These are phyloP conservation scores for Tylopilus intermedius DNA, from an alignment of 768 basidiomycete species.

Conservation along the genomic window DNA sequence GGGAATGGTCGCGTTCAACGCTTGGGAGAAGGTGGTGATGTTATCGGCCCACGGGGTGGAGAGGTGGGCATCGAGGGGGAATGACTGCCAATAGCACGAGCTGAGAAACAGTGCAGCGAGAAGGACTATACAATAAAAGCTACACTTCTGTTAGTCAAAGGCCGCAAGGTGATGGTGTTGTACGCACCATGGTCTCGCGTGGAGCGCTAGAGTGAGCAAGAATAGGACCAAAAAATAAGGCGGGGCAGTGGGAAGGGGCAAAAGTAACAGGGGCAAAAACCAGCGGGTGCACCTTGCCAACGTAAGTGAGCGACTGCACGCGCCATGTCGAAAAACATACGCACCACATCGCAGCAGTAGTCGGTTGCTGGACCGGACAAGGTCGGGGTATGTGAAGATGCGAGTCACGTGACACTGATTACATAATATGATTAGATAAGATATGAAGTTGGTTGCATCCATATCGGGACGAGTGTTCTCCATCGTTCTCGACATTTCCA, in stretches of 20 bases:
- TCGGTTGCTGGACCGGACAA: not conserved
- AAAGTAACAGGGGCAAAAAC: slow-evolving; percentile 72
- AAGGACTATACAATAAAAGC: slow-evolving; percentile 84
- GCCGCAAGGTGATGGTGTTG: not conserved
- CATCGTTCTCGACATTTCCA: slow-evolving; percentile 31
- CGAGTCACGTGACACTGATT: slow-evolving; percentile 20
- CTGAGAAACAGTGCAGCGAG: slow-evolving; percentile 80
- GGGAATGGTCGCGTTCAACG: slow-evolving; percentile 47
- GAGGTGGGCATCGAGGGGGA: slow-evolving; percentile 59
- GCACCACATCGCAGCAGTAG: slow-evolving; percentile 47
- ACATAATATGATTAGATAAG: slow-evolving; percentile 4
- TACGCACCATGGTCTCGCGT: slow-evolving; percentile 79
- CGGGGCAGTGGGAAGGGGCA: slow-evolving; percentile 75
- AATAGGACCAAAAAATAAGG: slow-evolving; percentile 78
- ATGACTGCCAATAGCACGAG: slow-evolving; percentile 87
- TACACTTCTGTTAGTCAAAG: slow-evolving; percentile 27
- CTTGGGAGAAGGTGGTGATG: slow-evolving; percentile 69
- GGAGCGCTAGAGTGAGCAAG: slow-evolving; percentile 69
- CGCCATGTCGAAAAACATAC: slow-evolving; percentile 21
- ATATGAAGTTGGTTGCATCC: not conserved
- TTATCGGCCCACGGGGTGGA: slow-evolving; percentile 62
- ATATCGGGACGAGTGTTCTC: slow-evolving; percentile 25
- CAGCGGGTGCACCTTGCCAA: slow-evolving; percentile 72
- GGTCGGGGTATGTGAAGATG: not conserved
- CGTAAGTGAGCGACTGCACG: not conserved